A percentile compares a stretch with the other conserved stretches of the same genome.
Conservation (phyloP, 306 rosid species). For the Lablab purpureus region DNA sequence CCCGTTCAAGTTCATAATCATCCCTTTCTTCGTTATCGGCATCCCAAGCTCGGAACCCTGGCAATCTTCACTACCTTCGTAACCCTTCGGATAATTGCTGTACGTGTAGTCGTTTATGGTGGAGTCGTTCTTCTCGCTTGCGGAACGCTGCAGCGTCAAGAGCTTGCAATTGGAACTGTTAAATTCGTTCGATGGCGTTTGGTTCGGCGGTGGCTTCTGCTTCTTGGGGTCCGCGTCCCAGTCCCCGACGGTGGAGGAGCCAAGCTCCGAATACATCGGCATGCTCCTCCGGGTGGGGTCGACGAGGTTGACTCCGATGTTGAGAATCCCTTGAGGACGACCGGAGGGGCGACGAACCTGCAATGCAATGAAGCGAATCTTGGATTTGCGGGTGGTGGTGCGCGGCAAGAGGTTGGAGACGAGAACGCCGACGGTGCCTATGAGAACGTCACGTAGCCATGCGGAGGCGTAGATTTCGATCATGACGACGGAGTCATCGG, state of each 20-base stretch:
- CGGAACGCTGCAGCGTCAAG: constrained; percentile 47
- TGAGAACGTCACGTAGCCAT: constrained; percentile 61
- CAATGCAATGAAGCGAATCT: constrained; percentile 59
- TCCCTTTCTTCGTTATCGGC: constrained; percentile 21
- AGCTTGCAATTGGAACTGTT: constrained; percentile 15
- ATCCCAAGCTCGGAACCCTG: constrained; percentile 43
- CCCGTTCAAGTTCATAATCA: constrained; percentile 48
- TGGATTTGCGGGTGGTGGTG: constrained; percentile 42
- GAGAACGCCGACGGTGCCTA: constrained; percentile 65
- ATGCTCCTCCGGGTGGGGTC: constrained; percentile 70
- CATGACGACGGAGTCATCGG: constrained; percentile 53
- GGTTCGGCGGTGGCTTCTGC: neutral
- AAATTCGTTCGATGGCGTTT: neutral
- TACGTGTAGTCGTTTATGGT: constrained; percentile 32
- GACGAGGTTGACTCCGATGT: constrained; percentile 60
- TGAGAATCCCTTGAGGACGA: constrained; percentile 74
- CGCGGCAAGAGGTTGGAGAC: constrained; percentile 53
- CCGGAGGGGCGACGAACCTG: constrained; percentile 85
- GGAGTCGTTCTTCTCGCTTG: constrained; percentile 48
- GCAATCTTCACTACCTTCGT: neutral
- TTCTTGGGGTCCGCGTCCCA: constrained; percentile 57
- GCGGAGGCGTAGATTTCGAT: constrained; percentile 76
- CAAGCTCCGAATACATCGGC: constrained; percentile 71
- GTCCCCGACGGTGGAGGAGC: constrained; percentile 57
- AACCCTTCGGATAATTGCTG: neutral